These are phyloP conservation scores for Nasturtium officinale DNA, from an alignment of 345 rosid genomes.

Conservation along the genomic window DNA sequence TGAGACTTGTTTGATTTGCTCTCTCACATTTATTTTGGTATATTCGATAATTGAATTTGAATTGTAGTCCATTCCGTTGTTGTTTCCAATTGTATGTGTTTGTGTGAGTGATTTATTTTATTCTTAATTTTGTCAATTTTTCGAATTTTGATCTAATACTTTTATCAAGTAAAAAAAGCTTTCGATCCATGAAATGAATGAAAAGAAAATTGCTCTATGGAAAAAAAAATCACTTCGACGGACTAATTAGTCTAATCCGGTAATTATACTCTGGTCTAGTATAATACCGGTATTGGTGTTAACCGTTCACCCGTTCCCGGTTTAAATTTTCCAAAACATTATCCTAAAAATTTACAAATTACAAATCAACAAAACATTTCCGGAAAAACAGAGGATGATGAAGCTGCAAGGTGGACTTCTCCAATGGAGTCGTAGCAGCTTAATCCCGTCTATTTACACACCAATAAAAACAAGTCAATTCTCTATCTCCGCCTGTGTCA, in stretches of 20 bases:
- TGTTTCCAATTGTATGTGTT: slow-evolving; percentile 11
- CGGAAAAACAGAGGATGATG: slow-evolving; percentile 44
- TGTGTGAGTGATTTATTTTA: slow-evolving; percentile 14
- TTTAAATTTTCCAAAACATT: slow-evolving; percentile 24
- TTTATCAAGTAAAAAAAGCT: neutral
- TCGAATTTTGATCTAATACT: neutral
- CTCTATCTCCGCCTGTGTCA: slow-evolving; percentile 49
- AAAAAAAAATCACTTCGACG: neutral
- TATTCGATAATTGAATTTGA: neutral
- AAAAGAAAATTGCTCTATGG: no score
- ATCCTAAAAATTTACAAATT: slow-evolving; percentile 11
- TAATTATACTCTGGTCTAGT: slow-evolving; percentile 4
- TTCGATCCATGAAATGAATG: no score
- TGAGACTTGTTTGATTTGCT: slow-evolving; percentile 31
- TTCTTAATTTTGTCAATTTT: neutral
- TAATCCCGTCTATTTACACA: slow-evolving; percentile 42
- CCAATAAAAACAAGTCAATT: slow-evolving; percentile 25
- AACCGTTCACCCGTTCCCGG: slow-evolving; percentile 5
- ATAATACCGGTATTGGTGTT: slow-evolving; percentile 4
- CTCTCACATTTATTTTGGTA: slow-evolving; percentile 17
- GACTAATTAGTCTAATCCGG: neutral
- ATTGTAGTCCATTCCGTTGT: slow-evolving; percentile 13
- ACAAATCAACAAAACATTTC: neutral
- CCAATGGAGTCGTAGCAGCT: slow-evolving; percentile 61
- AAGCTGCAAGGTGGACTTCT: slow-evolving; percentile 66